A percentile compares a stretch with the other conserved stretches of the same genome.
Conservation (phyloP, 495 filamentous ascomycete genomes). For the Hyaloscypha variabilis region DNA sequence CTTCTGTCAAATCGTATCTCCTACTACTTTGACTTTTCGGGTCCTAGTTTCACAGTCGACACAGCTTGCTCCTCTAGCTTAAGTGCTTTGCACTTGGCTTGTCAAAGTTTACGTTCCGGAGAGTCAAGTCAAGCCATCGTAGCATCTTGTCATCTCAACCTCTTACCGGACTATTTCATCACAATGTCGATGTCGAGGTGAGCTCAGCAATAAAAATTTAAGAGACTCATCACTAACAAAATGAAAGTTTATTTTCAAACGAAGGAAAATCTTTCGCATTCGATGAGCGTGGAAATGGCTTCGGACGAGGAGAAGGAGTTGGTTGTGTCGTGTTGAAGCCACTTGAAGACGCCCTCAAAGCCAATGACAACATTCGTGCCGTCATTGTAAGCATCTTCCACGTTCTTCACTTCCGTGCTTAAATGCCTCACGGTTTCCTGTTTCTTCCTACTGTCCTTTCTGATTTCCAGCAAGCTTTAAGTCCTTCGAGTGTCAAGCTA, state of each 20-base stretch:
- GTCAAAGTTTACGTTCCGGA: constrained; percentile 6
- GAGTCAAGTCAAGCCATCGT: constrained; percentile 43
- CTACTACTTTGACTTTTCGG: constrained; percentile 55
- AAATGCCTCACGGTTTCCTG: too few species aligned
- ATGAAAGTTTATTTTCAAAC: too few species aligned
- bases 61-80: constrained; percentile 22
- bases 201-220: too few species aligned
- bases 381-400: too few species aligned
- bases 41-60: constrained; percentile 50
- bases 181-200: neutral
- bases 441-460: too few species aligned
- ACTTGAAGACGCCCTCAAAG: constrained; percentile 54
- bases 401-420: too few species aligned
- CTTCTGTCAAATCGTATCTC: constrained; percentile 72
- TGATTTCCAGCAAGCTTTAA: too few species aligned
- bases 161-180: neutral
- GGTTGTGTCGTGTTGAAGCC: constrained; percentile 61
- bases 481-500: too few species aligned
- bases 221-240: too few species aligned
- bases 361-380: constrained; percentile 59
- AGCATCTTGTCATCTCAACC: constrained; percentile 27
- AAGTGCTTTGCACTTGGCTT: constrained; percentile 15
- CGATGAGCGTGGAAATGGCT: constrained; percentile 63
- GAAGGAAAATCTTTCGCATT: constrained; percentile 59
- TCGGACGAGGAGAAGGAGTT: constrained; percentile 67